These are phyloP conservation scores for Golubevia sp. DNA, from an alignment of 1,284 basidiomycete species.

Conservation along the genomic window DNA sequence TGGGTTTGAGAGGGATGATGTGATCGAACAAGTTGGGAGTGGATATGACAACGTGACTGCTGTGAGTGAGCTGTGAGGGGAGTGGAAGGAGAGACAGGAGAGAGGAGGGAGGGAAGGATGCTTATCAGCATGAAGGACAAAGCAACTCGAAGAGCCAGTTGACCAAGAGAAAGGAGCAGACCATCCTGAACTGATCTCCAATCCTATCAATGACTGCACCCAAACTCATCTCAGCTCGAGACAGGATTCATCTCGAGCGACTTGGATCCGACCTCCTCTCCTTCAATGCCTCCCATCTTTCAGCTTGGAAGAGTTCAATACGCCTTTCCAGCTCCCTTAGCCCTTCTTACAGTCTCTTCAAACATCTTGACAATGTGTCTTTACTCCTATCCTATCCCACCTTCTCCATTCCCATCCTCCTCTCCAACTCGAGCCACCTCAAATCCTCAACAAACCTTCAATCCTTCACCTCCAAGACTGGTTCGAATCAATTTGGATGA, in stretches of 20 bases:
- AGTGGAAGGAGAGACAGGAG: too few relatives aligned
- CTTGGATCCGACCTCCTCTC: conserved; percentile 12
- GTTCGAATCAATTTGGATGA: conserved; percentile 57
- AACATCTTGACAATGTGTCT: conserved; percentile 58
- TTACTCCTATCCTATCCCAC: conserved; percentile 19
- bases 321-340: conserved; percentile 49
- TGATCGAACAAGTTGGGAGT: not conserved
- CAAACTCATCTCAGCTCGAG: conserved; percentile 25
- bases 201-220: too few relatives aligned
- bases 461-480: conserved; percentile 21
- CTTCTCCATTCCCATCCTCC: conserved; percentile 9
- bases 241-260: conserved; percentile 48
- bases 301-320: conserved; percentile 57
- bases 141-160: too few relatives aligned
- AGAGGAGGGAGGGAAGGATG: too few relatives aligned
- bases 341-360: conserved; percentile 40
- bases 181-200: too few relatives aligned
- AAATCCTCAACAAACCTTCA: too few relatives aligned
- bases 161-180: too few relatives aligned
- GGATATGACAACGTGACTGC: not conserved
- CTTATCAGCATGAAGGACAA: too few relatives aligned
- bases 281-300: conserved; percentile 39
- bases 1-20: not conserved
- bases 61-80: not conserved
- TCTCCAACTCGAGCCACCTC: conserved; percentile 2